Evolutionary conservation across 225 moss, liverwort and hornwort species (phyloP).

Genomic region (Sphagnum tenellum): DNA sequence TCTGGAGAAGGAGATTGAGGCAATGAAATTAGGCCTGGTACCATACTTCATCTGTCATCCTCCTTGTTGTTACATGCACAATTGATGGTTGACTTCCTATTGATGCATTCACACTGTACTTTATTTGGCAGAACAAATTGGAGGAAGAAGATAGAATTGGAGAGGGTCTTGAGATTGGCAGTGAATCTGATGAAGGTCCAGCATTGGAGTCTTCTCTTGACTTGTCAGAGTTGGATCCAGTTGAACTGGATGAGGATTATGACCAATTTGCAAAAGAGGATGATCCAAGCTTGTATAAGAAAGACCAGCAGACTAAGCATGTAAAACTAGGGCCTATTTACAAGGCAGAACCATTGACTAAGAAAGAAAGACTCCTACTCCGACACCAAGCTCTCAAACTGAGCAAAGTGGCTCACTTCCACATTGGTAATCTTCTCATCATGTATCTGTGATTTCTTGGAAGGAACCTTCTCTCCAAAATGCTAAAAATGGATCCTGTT

Average conservation of each 20-base stretch:
- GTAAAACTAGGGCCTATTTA: conserved; percentile 42
- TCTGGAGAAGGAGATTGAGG: conserved; percentile 67
- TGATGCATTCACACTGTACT: background rate
- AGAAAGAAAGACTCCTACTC: conserved; percentile 55
- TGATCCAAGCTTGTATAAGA: conserved; percentile 10
- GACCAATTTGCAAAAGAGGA: conserved; percentile 18
- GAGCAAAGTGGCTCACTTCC: conserved; percentile 73
- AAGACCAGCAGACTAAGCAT: conserved; percentile 17
- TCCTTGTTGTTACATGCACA: too few relatives aligned
- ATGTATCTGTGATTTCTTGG: background rate
- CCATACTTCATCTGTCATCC: conserved; percentile 6
- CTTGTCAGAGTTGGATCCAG: too few relatives aligned
- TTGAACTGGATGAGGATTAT: conserved; percentile 4
- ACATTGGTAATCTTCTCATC: conserved; percentile 47
- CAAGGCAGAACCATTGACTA: conserved; percentile 72
- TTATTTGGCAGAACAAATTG: conserved; percentile 44
- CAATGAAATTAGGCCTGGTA: conserved; percentile 83
- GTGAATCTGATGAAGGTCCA: conserved; percentile 7
- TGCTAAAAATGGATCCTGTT: background rate
- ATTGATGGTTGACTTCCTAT: too few relatives aligned
- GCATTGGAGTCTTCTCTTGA: conserved; percentile 5
- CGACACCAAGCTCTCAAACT: conserved; percentile 72
- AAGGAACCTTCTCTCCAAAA: background rate
- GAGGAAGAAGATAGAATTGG: conserved; percentile 23
- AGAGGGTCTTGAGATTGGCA: conserved; percentile 10